Evolutionary conservation across 148 eudicot genomes (phyloP).

Genomic region (Camellia lanceoleosa): DNA sequence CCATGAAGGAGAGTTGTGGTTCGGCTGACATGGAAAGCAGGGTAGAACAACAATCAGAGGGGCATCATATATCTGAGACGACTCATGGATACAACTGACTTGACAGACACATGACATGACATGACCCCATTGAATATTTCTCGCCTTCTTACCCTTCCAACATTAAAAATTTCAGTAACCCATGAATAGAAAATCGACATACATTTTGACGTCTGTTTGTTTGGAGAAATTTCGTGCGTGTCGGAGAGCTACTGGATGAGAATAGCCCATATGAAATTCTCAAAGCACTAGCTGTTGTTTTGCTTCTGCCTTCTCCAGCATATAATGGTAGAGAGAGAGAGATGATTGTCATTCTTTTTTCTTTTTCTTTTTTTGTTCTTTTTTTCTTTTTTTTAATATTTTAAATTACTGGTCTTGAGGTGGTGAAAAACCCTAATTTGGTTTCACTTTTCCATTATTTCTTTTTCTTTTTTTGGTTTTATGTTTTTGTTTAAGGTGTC

Average conservation of each 20-base stretch:
- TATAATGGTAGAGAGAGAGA: not conserved
- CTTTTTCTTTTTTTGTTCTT: not conserved
- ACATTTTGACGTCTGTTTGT: not conserved
- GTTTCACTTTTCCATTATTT: no score
- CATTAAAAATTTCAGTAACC: not conserved
- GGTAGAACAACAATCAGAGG: slow-evolving; percentile 35
- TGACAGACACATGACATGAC: not conserved
- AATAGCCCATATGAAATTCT: slow-evolving; percentile 6
- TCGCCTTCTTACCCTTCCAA: not conserved
- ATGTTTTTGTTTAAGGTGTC: not conserved
- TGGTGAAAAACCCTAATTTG: no score
- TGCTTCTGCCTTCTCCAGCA: not conserved
- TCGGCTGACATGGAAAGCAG: slow-evolving; percentile 42
- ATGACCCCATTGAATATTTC: not conserved
- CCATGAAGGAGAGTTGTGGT: slow-evolving; percentile 52
- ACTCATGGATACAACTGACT: slow-evolving; percentile 14
- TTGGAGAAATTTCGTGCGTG: not conserved
- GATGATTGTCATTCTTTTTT: not conserved
- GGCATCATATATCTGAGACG: slow-evolving; percentile 27
- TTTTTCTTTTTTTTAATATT: no score
- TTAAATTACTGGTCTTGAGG: no score
- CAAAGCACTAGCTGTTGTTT: not conserved
- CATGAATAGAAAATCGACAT: not conserved
- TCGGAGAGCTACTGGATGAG: not conserved
- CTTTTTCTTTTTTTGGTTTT: not conserved